Evolutionary conservation across 768 basidiomycete genomes (phyloP).

Genomic region (Tephrocybe sp.): DNA sequence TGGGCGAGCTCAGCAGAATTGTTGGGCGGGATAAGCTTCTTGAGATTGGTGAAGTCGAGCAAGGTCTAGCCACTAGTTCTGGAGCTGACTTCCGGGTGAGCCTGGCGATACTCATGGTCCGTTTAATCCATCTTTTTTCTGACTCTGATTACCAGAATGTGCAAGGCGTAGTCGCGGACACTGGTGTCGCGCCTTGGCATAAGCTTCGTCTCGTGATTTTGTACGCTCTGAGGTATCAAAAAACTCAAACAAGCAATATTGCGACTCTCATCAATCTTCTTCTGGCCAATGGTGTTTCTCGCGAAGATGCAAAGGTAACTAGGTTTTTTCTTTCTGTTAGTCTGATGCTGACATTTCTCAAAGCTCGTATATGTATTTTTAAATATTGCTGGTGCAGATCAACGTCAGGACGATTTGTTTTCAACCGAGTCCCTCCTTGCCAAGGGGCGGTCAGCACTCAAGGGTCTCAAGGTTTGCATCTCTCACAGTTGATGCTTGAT

Average conservation of each 20-base stretch:
- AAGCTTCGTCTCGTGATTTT: slow-evolving; percentile 91
- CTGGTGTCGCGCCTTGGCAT: slow-evolving; percentile 68
- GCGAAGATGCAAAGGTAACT: slow-evolving; percentile 73
- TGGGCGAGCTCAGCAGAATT: slow-evolving; percentile 91
- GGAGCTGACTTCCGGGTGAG: slow-evolving; percentile 85
- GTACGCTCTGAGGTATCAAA: slow-evolving; percentile 94
- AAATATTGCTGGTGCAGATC: slow-evolving; percentile 92
- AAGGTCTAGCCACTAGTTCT: slow-evolving; percentile 90
- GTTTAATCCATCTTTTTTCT: neutral
- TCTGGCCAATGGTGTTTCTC: slow-evolving; percentile 71
- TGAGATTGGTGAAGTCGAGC: slow-evolving; percentile 93
- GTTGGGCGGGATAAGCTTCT: slow-evolving; percentile 85
- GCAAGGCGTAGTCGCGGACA: slow-evolving; percentile 72
- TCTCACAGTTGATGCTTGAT: neutral
- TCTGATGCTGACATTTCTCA: slow-evolving; percentile 10
- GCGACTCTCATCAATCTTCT: slow-evolving; percentile 73
- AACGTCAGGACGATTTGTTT: slow-evolving; percentile 96
- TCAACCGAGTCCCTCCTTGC: slow-evolving; percentile 93
- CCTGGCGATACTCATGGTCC: neutral
- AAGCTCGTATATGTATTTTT: slow-evolving; percentile 92
- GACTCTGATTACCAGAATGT: slow-evolving; percentile 56
- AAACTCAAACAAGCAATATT: slow-evolving; percentile 80
- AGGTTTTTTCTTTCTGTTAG: slow-evolving; percentile 1
- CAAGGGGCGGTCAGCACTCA: slow-evolving; percentile 91
- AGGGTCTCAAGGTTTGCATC: slow-evolving; percentile 79